Percentiles rank a stretch among this genome's conserved stretches.
These are phyloP conservation scores for Pugionium dolabratum DNA, from an alignment of 345 rosid species.

Conservation along the genomic window DNA sequence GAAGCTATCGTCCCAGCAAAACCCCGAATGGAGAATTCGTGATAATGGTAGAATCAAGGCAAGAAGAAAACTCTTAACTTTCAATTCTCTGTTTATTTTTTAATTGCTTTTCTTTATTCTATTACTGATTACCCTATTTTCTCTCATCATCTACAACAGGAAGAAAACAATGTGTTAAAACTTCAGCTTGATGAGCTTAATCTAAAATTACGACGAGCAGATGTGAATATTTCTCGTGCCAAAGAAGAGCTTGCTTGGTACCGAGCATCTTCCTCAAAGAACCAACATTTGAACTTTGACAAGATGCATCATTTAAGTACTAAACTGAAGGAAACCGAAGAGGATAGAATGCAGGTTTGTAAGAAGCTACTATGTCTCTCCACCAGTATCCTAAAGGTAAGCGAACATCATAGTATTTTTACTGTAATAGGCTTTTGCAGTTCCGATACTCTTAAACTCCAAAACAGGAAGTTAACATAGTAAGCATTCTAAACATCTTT, in stretches of 20 bases:
- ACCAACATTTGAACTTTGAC: slow-evolving; percentile 52
- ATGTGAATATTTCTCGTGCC: slow-evolving; percentile 57
- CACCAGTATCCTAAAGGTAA: slow-evolving; percentile 71
- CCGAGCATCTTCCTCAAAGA: slow-evolving; percentile 65
- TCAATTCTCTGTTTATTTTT: slow-evolving; percentile 1
- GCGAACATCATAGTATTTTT: background rate
- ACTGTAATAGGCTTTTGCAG: background rate
- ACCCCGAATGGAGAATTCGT: slow-evolving; percentile 84
- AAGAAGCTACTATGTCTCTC: slow-evolving; percentile 66
- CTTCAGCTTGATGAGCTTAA: slow-evolving; percentile 73
- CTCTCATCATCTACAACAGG: slow-evolving; percentile 52
- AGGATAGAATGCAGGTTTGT: slow-evolving; percentile 65
- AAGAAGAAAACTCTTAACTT: slow-evolving; percentile 45
- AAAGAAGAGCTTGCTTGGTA: slow-evolving; percentile 80
- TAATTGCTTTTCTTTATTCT: background rate
- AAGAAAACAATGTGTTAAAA: slow-evolving; percentile 80
- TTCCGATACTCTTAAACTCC: background rate
- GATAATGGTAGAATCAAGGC: slow-evolving; percentile 94
- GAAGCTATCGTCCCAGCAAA: slow-evolving; percentile 84
- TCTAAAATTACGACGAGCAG: slow-evolving; percentile 57
- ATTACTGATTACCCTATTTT: slow-evolving; percentile 6
- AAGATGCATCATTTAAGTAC: slow-evolving; percentile 52
- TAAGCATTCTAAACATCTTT: slow-evolving; percentile 1
- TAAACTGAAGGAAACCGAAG: slow-evolving; percentile 76
- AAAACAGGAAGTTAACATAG: background rate